Evolutionary conservation across 495 filamentous ascomycete genomes (phyloP).

Genomic region (Acidiella bohemica): DNA sequence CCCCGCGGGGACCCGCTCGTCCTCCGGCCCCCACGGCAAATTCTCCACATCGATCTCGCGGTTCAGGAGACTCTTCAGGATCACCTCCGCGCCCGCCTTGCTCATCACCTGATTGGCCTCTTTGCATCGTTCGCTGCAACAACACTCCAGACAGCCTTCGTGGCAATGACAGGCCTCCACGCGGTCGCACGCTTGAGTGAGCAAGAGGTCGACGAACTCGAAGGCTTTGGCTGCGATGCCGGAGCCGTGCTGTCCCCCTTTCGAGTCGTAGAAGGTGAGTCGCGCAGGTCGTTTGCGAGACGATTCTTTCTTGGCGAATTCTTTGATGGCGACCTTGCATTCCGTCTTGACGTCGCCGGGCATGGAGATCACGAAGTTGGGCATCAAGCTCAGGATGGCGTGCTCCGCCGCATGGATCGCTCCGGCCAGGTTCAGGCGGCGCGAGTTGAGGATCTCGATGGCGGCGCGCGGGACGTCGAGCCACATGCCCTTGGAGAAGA

Average conservation of each 20-base stretch:
- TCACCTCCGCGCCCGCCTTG: slow-evolving; percentile 72
- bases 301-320: slow-evolving; percentile 64
- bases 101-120: slow-evolving; percentile 87
- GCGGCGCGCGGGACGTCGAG: slow-evolving; percentile 73
- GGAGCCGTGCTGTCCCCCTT: slow-evolving; percentile 68
- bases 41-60: slow-evolving; percentile 62
- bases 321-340: slow-evolving; percentile 68
- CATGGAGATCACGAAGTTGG: slow-evolving; percentile 76
- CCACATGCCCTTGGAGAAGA: slow-evolving; percentile 87
- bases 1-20: slow-evolving; percentile 48
- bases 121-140: slow-evolving; percentile 71
- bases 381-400: slow-evolving; percentile 71
- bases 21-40: slow-evolving; percentile 69
- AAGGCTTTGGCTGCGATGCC: slow-evolving; percentile 88
- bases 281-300: slow-evolving; percentile 73
- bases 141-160: slow-evolving; percentile 78
- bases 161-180: slow-evolving; percentile 59
- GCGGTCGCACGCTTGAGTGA: slow-evolving; percentile 64
- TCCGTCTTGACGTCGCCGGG: slow-evolving; percentile 86
- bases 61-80: slow-evolving; percentile 61
- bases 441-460: slow-evolving; percentile 60
- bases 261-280: slow-evolving; percentile 88
- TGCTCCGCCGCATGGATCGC: slow-evolving; percentile 94
- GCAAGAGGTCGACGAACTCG: slow-evolving; percentile 70
- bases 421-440: slow-evolving; percentile 66